Conservation (phyloP, 352 stramenopile genomes). For the Saprolegnia parasitica region DNA sequence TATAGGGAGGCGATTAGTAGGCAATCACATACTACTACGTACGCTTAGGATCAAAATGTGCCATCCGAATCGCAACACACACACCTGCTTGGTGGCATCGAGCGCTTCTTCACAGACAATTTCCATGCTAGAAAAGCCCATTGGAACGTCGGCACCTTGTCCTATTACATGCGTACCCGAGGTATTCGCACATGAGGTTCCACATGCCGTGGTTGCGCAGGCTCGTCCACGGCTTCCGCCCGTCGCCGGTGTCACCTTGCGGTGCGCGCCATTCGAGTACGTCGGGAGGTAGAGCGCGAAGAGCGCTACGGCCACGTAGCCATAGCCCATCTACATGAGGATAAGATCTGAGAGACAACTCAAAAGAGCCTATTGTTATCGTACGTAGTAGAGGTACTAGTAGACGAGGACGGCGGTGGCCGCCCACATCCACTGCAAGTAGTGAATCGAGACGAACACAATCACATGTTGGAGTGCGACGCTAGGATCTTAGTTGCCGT, state of each 20-base stretch:
- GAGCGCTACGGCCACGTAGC: slow-evolving; percentile 45
- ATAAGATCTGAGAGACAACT: neutral
- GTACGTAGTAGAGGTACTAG: slow-evolving; percentile 47
- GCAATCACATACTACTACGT: too few relatives aligned
- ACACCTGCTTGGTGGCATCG: slow-evolving; percentile 45
- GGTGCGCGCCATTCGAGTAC: slow-evolving; percentile 54
- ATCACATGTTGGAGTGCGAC: slow-evolving; percentile 25
- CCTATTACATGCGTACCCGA: slow-evolving; percentile 34
- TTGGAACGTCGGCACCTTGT: neutral
- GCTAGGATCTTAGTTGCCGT: neutral
- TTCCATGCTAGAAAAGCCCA: slow-evolving; percentile 39
- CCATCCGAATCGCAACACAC: neutral
- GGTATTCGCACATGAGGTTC: slow-evolving; percentile 46
- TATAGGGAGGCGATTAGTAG: too few relatives aligned
- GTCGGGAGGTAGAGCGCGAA: slow-evolving; percentile 57
- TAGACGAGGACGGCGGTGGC: slow-evolving; percentile 59
- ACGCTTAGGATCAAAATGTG: too few relatives aligned
- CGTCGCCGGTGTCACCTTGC: slow-evolving; percentile 35
- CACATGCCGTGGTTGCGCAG: slow-evolving; percentile 48
- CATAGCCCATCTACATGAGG: slow-evolving; percentile 42
- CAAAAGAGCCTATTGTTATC: neutral
- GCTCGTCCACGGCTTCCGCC: slow-evolving; percentile 43
- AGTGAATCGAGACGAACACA: slow-evolving; percentile 65
- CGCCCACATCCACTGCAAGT: slow-evolving; percentile 59
- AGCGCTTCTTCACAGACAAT: slow-evolving; percentile 59